phyloP scores from a whole-genome alignment of 768 basidiomycete species.

The Dendrothele bispora region DNA sequence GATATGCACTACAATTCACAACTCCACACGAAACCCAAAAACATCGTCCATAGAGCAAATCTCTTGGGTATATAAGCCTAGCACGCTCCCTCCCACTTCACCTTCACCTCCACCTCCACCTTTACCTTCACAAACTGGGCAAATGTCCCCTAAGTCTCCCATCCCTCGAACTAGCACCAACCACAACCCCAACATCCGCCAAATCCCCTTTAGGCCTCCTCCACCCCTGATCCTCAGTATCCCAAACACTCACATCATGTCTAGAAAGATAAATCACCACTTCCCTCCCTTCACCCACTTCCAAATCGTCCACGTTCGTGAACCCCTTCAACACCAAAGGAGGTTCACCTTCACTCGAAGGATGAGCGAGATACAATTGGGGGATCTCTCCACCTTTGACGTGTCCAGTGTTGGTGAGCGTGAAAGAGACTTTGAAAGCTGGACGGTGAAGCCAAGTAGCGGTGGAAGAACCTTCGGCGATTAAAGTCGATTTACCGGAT shows the following conservation, averaged over 20 bases:
- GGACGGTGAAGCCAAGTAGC: conserved; percentile 74
- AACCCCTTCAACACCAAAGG: conserved; percentile 74
- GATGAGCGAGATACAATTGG: conserved; percentile 76
- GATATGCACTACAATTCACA: too few species aligned
- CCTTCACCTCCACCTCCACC: too few species aligned
- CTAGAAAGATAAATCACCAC: conserved; percentile 63
- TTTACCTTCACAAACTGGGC: too few species aligned
- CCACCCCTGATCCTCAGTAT: conserved; percentile 74
- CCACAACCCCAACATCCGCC: conserved; percentile 56
- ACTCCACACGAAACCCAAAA: too few species aligned
- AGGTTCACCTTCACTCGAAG: conserved; percentile 61
- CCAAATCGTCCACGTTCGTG: conserved; percentile 50
- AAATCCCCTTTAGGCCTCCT: conserved; percentile 63
- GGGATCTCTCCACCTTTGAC: conserved; percentile 68
- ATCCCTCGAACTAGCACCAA: conserved; percentile 75
- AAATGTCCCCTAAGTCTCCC: conserved; percentile 47
- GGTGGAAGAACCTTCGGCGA: conserved; percentile 55
- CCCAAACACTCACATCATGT: conserved; percentile 78
- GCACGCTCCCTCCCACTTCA: too few species aligned
- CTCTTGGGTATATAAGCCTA: too few species aligned
- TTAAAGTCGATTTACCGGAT: conserved; percentile 52
- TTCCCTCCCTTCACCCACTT: conserved; percentile 40
- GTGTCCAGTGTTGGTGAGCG: conserved; percentile 63
- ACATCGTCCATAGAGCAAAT: too few species aligned
- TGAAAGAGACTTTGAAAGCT: conserved; percentile 60